A percentile compares a stretch with the other conserved stretches of the same genome.
These are phyloP conservation scores for Hypoxylon fuscum DNA, from an alignment of 495 filamentous ascomycete genomes.

Conservation along the genomic window DNA sequence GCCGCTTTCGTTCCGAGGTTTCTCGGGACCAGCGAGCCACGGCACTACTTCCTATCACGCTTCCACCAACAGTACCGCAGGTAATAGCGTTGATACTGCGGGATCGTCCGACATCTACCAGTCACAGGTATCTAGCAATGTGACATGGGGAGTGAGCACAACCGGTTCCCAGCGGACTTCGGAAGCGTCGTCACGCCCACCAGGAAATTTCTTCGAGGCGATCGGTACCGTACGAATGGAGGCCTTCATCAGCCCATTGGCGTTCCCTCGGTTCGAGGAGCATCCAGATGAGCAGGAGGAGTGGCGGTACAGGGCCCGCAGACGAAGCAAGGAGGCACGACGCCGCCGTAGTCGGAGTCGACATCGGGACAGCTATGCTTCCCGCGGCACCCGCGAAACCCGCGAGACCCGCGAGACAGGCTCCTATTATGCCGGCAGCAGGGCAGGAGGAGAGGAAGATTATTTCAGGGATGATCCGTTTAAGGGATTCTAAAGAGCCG, in stretches of 20 bases:
- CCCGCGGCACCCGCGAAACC: slow-evolving; percentile 50
- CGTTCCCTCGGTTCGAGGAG: slow-evolving; percentile 53
- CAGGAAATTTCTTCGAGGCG: slow-evolving; percentile 72
- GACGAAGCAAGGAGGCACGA: slow-evolving; percentile 59
- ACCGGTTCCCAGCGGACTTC: slow-evolving; percentile 62
- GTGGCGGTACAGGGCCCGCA: slow-evolving; percentile 49
- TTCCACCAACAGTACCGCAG: slow-evolving; percentile 60
- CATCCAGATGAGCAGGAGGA: slow-evolving; percentile 59
- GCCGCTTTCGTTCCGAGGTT: slow-evolving; percentile 73
- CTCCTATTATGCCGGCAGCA: slow-evolving; percentile 45
- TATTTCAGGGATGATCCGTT: slow-evolving; percentile 59
- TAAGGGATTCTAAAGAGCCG: slow-evolving; percentile 51
- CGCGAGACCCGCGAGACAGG: slow-evolving; percentile 54
- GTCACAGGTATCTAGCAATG: slow-evolving; percentile 48
- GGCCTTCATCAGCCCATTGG: slow-evolving; percentile 79
- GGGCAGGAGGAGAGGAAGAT: slow-evolving; percentile 51
- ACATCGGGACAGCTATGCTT: slow-evolving; percentile 59
- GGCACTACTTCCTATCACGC: slow-evolving; percentile 51
- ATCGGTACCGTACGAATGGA: slow-evolving; percentile 97
- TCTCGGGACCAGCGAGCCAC: slow-evolving; percentile 69
- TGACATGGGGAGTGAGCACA: slow-evolving; percentile 52
- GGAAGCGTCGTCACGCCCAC: slow-evolving; percentile 66
- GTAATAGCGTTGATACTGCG: slow-evolving; percentile 59
- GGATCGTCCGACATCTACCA: slow-evolving; percentile 69
- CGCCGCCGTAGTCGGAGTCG: slow-evolving; percentile 60